Percentiles rank a stretch among this genome's conserved stretches.
These are phyloP conservation scores for Debaryomyces maramus DNA, from an alignment of 805 yeast genomes.

Conservation along the genomic window DNA sequence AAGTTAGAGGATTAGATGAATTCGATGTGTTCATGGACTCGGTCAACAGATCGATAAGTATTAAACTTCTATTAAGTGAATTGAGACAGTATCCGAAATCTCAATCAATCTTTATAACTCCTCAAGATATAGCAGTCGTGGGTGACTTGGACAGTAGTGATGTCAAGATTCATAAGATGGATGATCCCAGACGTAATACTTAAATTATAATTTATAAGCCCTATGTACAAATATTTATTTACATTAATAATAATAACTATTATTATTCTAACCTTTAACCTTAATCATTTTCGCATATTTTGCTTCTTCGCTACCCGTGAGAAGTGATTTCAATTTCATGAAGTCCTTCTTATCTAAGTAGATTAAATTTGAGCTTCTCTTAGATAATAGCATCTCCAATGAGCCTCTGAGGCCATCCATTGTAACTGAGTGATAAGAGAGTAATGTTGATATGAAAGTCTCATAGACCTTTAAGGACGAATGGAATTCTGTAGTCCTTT, in stretches of 20 bases:
- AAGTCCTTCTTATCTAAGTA: slow-evolving; percentile 5
- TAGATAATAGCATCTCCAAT: not conserved
- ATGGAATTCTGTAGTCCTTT: not conserved
- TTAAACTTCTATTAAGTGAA: slow-evolving; percentile 69
- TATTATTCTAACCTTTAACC: not conserved
- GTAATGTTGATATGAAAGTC: slow-evolving; percentile 4
- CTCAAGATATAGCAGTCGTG: slow-evolving; percentile 79
- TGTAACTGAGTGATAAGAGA: not conserved
- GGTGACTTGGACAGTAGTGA: slow-evolving; percentile 54
- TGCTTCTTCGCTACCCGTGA: not conserved
- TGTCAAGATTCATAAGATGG: slow-evolving; percentile 65
- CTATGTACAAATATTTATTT: slow-evolving; percentile 6
- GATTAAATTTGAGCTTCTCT: not conserved
- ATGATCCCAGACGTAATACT: slow-evolving; percentile 29
- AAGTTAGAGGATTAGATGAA: slow-evolving; percentile 89
- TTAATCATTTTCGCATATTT: slow-evolving; percentile 5
- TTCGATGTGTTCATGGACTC: slow-evolving; percentile 98
- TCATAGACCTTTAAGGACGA: slow-evolving; percentile 6
- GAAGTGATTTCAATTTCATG: slow-evolving; percentile 1
- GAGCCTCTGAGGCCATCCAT: not conserved
- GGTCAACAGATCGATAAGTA: slow-evolving; percentile 78
- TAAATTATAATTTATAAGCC: not conserved
- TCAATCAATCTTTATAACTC: slow-evolving; percentile 91
- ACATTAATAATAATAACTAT: slow-evolving; percentile 1
- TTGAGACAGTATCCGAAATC: slow-evolving; percentile 62